Evolutionary conservation across 1,284 basidiomycete species (phyloP).

Genomic region (Microbotryomycetes sp.): DNA sequence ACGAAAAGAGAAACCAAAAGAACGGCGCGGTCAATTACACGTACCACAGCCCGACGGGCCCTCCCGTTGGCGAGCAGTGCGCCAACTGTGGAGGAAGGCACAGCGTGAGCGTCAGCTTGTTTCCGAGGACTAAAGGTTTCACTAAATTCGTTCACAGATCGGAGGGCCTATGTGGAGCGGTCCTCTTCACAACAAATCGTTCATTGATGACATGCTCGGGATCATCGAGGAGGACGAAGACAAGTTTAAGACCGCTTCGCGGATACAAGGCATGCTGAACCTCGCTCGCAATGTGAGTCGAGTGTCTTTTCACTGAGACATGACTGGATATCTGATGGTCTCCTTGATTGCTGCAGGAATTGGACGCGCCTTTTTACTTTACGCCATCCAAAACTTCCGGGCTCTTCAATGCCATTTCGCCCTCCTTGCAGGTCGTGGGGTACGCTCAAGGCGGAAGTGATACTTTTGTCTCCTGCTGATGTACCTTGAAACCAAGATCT

Average conservation of each 20-base stretch:
- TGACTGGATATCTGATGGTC: background rate
- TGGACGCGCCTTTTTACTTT: conserved; percentile 80
- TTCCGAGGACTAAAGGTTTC: background rate
- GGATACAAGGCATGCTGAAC: conserved; percentile 94
- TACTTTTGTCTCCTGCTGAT: background rate
- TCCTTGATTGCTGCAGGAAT: conserved; percentile 63
- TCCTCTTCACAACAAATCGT: conserved; percentile 68
- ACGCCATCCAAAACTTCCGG: conserved; percentile 75
- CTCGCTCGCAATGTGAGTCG: conserved; percentile 69
- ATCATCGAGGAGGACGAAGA: conserved; percentile 50
- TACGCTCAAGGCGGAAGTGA: no score
- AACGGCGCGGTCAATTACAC: conserved; percentile 52
- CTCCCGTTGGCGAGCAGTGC: conserved; percentile 57
- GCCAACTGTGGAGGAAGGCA: conserved; percentile 69
- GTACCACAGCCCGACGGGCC: conserved; percentile 69
- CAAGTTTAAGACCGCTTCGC: conserved; percentile 67
- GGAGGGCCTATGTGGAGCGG: conserved; percentile 97
- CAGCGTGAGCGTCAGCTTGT: conserved; percentile 50
- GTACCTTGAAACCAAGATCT: conserved; percentile 52
- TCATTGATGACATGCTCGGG: conserved; percentile 65
- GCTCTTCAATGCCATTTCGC: conserved; percentile 72
- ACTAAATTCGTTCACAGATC: conserved; percentile 45
- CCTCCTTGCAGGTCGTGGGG: conserved; percentile 65
- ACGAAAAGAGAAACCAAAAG: conserved; percentile 37
- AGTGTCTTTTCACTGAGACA: background rate